These are phyloP conservation scores for Sphagnum contortum DNA, from an alignment of 225 moss, liverwort and hornwort species.

Conservation along the genomic window DNA sequence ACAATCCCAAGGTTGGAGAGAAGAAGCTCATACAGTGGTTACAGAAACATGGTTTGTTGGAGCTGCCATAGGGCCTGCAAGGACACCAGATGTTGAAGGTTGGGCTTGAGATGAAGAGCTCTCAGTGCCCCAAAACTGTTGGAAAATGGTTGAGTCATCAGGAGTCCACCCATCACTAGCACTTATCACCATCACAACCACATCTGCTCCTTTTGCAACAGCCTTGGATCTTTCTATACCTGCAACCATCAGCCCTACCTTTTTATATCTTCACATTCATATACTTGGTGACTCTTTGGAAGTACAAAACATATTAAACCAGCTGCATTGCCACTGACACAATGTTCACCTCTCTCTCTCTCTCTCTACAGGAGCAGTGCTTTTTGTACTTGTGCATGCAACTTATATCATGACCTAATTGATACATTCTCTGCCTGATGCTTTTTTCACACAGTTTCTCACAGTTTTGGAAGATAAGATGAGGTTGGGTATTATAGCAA, in stretches of 20 bases:
- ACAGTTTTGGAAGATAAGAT: too few relatives aligned
- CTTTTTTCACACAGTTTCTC: too few relatives aligned
- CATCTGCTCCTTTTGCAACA: slow-evolving; percentile 71
- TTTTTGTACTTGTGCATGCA: too few relatives aligned
- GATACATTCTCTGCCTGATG: too few relatives aligned
- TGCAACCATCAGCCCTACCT: slow-evolving; percentile 12
- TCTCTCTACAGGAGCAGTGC: too few relatives aligned
- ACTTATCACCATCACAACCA: slow-evolving; percentile 89
- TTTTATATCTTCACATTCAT: neutral
- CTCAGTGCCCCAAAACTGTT: slow-evolving; percentile 41
- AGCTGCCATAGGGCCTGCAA: slow-evolving; percentile 29
- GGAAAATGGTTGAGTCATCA: slow-evolving; percentile 52
- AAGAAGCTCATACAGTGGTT: neutral
- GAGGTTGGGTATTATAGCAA: neutral
- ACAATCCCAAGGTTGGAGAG: neutral
- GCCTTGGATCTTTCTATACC: slow-evolving; percentile 87
- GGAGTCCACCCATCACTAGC: slow-evolving; percentile 86
- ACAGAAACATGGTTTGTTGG: slow-evolving; percentile 12
- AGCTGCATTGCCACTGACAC: too few relatives aligned
- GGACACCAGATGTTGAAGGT: slow-evolving; percentile 18
- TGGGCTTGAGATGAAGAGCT: slow-evolving; percentile 17
- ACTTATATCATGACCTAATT: too few relatives aligned
- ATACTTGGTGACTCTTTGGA: too few relatives aligned
- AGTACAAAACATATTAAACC: too few relatives aligned
- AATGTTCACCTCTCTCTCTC: too few relatives aligned